Evolutionary conservation across 495 filamentous ascomycete species (phyloP), one percentile per base, ranked within the genome.

Genomic region (Neurospora tetrasperma): DNA sequence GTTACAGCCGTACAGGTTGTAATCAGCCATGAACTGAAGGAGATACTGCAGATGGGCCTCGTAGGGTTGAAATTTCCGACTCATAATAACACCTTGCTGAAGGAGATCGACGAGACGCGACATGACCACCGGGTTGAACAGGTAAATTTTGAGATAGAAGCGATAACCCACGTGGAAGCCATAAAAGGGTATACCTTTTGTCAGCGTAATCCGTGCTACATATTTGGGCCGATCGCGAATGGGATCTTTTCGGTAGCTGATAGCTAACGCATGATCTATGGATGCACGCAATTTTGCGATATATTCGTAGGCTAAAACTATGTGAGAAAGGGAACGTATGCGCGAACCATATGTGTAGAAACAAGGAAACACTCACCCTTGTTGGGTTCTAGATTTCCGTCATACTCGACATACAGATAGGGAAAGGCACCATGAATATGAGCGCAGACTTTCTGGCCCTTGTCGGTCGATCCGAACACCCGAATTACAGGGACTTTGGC

Each of bases 1-100:
- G 40, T 88, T 90, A 78, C 96, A 99, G 12, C 96, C 96, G 78
- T 95, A 97, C 75, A 99, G 85, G 75, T 97, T 98, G 85, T 94
- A 98, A 78, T 99, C 96, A 75, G 91, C 92, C 95, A 98, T 97
- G 89, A 96, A 98, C 83, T 98, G 96, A 2, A 94, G 86, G 10
- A 97, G 81, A 81, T 92, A 98, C 80, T 96, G 91, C 54, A 98
- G 80, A 80, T 98, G 96, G 69, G 91, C 93, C 81, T 99, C 96
- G 79, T 94, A 96, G 3, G 96, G 94, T 76, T 99, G 96, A 42
- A 98, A 89, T 11, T 87, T 84, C 66, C 85, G 89, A 76, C 92
- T 91, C 89, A 98, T 88, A 66, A 99, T 88, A 14, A 90, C 89
- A 35, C 95, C 96, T 79, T 96, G 93, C 35, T 91, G 89, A 42